phyloP scores from a whole-genome alignment of 2,329 filamentous ascomycete genomes.

The Clonostachys sp. region DNA sequence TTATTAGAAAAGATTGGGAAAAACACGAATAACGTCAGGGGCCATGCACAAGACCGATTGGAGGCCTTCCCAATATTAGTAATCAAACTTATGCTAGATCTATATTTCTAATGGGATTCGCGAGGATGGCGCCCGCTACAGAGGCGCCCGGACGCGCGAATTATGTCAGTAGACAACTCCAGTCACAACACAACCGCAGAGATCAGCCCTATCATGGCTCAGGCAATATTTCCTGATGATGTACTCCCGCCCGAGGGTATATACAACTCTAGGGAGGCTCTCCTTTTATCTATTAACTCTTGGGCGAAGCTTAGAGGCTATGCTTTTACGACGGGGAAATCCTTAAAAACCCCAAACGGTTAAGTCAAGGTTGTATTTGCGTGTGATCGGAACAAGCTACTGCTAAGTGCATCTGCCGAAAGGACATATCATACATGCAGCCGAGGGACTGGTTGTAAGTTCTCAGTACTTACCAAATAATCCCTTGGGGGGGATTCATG shows the following conservation, averaged over 20 bases:
- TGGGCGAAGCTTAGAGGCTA: constrained; percentile 7
- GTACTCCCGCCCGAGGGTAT: constrained; percentile 3
- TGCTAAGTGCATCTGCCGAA: background rate
- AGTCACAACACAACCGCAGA: background rate
- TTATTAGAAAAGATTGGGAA: no score
- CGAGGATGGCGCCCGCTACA: background rate
- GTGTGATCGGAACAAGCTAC: constrained; percentile 2
- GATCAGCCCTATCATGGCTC: background rate
- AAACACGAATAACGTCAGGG: no score
- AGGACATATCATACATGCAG: background rate
- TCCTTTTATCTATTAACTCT: constrained; percentile 4
- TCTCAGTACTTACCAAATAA: constrained; percentile 2
- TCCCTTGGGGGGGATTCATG: background rate
- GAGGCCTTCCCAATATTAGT: no score
- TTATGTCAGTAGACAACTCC: background rate
- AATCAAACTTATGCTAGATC: no score
- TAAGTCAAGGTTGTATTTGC: constrained; percentile 3
- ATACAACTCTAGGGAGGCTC: constrained; percentile 4
- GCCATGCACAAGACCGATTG: no score
- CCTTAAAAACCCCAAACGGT: constrained; percentile 5
- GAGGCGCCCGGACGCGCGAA: background rate
- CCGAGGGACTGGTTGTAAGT: constrained; percentile 2
- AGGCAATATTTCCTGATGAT: constrained; percentile 4
- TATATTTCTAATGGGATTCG: no score
- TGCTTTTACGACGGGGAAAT: constrained; percentile 8